Base-by-base conservation (phyloP, 1,284 basidiomycete species). In the Ganoderma multipileum region DNA sequence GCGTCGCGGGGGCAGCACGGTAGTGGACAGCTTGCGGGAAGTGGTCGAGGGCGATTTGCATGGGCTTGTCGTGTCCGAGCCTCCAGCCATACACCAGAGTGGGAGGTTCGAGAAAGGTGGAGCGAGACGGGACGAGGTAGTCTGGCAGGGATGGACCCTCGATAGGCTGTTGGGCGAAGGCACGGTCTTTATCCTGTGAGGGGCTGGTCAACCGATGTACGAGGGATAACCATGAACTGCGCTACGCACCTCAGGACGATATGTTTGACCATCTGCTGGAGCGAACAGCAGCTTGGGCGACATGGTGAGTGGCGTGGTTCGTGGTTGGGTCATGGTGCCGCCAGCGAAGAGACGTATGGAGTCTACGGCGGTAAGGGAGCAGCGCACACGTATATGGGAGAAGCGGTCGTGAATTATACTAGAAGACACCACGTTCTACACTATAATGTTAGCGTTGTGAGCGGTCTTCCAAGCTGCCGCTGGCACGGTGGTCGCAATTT, bases 1-100 rank as follows among this genome's bases (percentile, higher is more conserved):
- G 28, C 7, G 30, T 28, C 9, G 52, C 52, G 28, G 52, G 52
- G 33, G 33, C 33, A 33, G 33, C 33, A 33, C 41, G 41, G 26
- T 39, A 28, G n/a, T 11, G 28, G 23, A 61, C 60, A 11, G 20
- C 28, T 7, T 61, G 26, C 7, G 60, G 60, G 16, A 61, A 61
- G 60, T 39, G 18, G 3, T 61, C 18, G 16, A 44, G n/a, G 23
- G 60, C 60, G 20, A 61, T 20, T 20, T 44, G 38, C 60, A 61
- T 44, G 39, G 47, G 39, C 16, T 44, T 42, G 16, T 44, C 18
- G 16, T 61, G 60, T 11, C 60, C 60, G 7, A 61, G 26, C 18
- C 60, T 44, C 60, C 60, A 61, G 14, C 60, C 60, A 26, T 61
- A 61, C 20, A 36, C 16, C 41, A 61, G 36, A n/a, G 39, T 61